Percentiles rank a stretch among this genome's conserved stretches.
phyloP scores from a whole-genome alignment of 1,284 basidiomycete genomes.

The Marasmius fiardii region DNA sequence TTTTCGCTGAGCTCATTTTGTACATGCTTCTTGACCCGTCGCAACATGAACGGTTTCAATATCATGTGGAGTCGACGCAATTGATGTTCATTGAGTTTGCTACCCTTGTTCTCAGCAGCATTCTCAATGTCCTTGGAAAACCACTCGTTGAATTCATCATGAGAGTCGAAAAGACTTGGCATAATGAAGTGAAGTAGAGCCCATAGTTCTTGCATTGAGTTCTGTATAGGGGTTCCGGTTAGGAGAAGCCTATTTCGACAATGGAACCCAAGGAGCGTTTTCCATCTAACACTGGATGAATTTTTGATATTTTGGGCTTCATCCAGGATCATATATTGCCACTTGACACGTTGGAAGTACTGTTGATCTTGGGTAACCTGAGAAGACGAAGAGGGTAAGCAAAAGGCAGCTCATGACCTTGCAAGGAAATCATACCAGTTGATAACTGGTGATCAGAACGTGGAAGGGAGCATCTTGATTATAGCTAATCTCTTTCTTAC shows the following conservation, averaged over 20 bases:
- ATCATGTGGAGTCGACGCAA: constrained; percentile 97
- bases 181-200: constrained; percentile 99
- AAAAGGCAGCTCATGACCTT: background rate
- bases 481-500: constrained; percentile 96
- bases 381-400: background rate
- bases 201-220: constrained; percentile 99
- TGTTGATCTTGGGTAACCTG: constrained; percentile 96
- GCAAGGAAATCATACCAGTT: constrained; percentile 62
- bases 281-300: constrained; percentile 96
- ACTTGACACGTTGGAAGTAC: constrained; percentile 97
- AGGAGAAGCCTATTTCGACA: constrained; percentile 94
- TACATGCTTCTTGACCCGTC: constrained; percentile 96
- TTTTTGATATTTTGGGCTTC: constrained; percentile 99
- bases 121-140: constrained; percentile 99
- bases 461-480: constrained; percentile 96
- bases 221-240: constrained; percentile 98
- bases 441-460: constrained; percentile 96
- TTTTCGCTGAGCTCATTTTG: constrained; percentile 99
- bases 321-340: constrained; percentile 99
- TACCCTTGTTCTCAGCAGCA: constrained; percentile 87
- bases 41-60: constrained; percentile 98
- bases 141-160: constrained; percentile 99
- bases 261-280: constrained; percentile 93
- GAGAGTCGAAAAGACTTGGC: constrained; percentile 98
- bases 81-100: constrained; percentile 94